These are phyloP conservation scores for Phytophthora chlamydospora DNA, from an alignment of 352 stramenopile species.

Conservation along the genomic window DNA sequence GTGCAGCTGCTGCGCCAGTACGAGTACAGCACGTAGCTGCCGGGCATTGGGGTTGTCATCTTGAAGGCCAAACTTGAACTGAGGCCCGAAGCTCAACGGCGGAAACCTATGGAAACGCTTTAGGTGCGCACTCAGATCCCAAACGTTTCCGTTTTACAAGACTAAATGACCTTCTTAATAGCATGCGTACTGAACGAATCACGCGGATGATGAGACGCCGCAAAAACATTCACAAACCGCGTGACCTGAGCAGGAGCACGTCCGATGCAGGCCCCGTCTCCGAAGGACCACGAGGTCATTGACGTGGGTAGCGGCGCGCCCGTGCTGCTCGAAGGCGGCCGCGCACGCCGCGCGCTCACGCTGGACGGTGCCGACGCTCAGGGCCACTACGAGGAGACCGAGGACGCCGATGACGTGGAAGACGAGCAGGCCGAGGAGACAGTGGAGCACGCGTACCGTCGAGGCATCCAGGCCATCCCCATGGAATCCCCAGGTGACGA, in stretches of 20 bases:
- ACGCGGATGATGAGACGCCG: no score
- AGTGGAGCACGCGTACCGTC: conserved; percentile 59
- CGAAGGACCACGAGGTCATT: conserved; percentile 41
- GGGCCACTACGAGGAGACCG: conserved; percentile 11
- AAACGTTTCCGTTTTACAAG: no score
- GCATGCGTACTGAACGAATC: no score
- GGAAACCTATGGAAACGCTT: neutral
- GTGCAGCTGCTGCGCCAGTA: conserved; percentile 91
- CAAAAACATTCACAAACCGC: neutral
- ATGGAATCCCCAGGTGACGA: conserved; percentile 77
- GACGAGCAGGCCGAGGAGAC: conserved; percentile 6
- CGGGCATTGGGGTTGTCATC: conserved; percentile 16
- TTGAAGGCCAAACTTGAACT: conserved; percentile 8
- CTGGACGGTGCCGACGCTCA: conserved; percentile 18
- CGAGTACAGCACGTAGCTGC: conserved; percentile 68
- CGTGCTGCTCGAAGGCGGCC: conserved; percentile 18
- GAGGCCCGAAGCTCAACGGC: conserved; percentile 4
- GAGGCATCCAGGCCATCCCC: conserved; percentile 57
- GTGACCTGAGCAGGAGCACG: conserved; percentile 1
- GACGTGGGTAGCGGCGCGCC: conserved; percentile 44
- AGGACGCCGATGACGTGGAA: conserved; percentile 19
- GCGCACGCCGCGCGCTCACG: conserved; percentile 24
- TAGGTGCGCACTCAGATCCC: no score
- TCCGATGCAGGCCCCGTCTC: conserved; percentile 17
- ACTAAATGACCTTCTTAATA: no score